Conservation (phyloP, 2,329 filamentous ascomycete species). For the Colletotrichum cordylinicola region DNA sequence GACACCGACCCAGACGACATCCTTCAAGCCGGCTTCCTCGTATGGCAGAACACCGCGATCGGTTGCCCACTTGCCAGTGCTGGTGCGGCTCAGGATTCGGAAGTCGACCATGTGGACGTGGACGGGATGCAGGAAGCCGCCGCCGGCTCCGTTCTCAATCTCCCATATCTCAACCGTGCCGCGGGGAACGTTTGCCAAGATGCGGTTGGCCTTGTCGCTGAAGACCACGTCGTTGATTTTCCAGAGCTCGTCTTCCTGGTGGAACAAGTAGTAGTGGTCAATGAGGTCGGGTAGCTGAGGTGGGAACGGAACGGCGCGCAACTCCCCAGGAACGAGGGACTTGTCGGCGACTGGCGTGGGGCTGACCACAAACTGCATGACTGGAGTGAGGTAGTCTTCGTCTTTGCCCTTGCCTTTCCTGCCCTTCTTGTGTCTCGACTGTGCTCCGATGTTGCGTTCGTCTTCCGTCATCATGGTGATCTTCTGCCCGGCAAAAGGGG, state of each 20-base stretch:
- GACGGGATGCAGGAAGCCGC: conserved; percentile 57
- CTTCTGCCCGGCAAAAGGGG: conserved; percentile 51
- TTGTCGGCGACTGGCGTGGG: conserved; percentile 36
- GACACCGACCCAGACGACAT: conserved; percentile 59
- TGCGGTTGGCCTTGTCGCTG: conserved; percentile 49
- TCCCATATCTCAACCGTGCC: conserved; percentile 56
- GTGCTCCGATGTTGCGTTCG: background rate
- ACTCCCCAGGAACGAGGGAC: conserved; percentile 35
- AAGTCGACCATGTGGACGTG: conserved; percentile 67
- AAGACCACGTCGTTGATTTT: conserved; percentile 56
- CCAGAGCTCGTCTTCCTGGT: conserved; percentile 49
- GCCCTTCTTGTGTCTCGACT: conserved; percentile 12
- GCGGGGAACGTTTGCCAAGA: conserved; percentile 51
- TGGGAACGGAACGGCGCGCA: conserved; percentile 45
- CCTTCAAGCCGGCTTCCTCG: conserved; percentile 60
- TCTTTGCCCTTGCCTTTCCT: conserved; percentile 42
- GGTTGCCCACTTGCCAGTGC: conserved; percentile 30
- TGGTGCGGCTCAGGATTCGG: conserved; percentile 53
- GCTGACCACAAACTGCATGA: conserved; percentile 60
- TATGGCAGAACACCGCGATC: conserved; percentile 51
- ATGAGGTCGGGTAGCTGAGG: conserved; percentile 31
- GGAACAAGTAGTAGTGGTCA: conserved; percentile 51
- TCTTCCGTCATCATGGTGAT: conserved; percentile 39
- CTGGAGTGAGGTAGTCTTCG: conserved; percentile 53
- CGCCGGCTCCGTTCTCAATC: conserved; percentile 50